Evolutionary conservation across 2,329 filamentous ascomycete genomes (phyloP).

Genomic region (Pseudogymnoascus sp.): DNA sequence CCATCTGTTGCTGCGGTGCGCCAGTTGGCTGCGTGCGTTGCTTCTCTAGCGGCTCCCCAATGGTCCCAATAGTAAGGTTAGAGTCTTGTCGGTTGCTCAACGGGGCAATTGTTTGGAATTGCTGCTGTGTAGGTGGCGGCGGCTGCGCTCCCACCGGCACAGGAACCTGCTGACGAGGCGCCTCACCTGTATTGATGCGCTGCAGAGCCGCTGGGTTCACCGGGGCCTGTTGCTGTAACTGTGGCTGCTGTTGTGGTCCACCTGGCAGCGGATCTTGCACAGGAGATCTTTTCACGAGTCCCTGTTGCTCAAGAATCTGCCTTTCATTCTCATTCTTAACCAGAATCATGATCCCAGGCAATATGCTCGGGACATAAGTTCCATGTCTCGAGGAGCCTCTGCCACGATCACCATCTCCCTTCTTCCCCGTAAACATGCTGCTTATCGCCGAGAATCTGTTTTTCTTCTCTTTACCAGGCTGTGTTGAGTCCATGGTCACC

Average conservation of each 20-base stretch:
- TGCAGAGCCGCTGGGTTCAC: background rate
- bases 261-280: background rate
- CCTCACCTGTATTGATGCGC: background rate
- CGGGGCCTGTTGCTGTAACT: background rate
- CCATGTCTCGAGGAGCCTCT: background rate
- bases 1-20: background rate
- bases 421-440: constrained; percentile 17
- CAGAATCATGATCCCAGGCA: background rate
- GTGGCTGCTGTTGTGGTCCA: background rate
- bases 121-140: background rate
- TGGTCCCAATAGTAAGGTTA: background rate
- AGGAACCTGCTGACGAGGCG: background rate
- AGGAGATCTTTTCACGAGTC: background rate
- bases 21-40: background rate
- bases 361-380: background rate
- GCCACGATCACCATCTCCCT: background rate
- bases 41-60: background rate
- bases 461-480: constrained; percentile 27
- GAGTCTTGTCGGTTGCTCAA: background rate
- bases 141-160: background rate
- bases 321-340: background rate
- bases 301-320: background rate
- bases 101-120: background rate
- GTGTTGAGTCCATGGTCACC: constrained; percentile 5
- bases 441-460: constrained; percentile 37